Evolutionary conservation across 2,329 filamentous ascomycete species (phyloP).

Genomic region (Penicillium hesseltinei): DNA sequence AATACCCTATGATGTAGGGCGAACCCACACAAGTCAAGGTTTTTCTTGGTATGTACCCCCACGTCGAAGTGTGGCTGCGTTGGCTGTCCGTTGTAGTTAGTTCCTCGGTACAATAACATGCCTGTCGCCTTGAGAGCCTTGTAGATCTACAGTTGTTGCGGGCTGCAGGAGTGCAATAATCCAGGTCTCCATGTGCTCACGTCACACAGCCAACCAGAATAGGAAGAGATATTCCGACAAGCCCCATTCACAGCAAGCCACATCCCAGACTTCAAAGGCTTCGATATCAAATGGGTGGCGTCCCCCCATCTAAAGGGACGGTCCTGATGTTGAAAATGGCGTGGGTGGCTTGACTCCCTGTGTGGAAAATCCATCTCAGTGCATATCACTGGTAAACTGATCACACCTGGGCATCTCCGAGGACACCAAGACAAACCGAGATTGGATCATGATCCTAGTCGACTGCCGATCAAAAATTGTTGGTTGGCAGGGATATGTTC

Average conservation of each 20-base stretch:
- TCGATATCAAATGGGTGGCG: not conserved
- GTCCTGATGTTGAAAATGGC: not conserved
- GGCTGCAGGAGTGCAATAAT: not conserved
- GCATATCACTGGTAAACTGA: not conserved
- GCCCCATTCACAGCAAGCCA: not conserved
- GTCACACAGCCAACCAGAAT: not conserved
- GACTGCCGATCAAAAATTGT: not conserved
- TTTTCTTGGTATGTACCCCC: not conserved
- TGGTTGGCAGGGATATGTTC: not conserved
- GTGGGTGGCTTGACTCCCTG: not conserved
- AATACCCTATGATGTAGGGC: not conserved
- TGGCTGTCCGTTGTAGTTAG: not conserved
- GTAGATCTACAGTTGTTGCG: not conserved
- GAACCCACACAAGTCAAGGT: not conserved
- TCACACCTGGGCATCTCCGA: not conserved
- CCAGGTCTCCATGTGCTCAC: not conserved
- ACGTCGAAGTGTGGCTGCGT: not conserved
- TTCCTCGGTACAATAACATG: not conserved
- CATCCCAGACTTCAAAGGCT: not conserved
- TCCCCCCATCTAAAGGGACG: constrained; percentile 9
- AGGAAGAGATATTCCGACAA: constrained; percentile 2
- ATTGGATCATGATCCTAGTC: not conserved
- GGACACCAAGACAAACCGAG: not conserved
- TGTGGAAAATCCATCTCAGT: not conserved
- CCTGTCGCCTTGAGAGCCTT: not conserved